Percentiles rank a stretch among this genome's conserved stretches.
These are phyloP conservation scores for Pyrenochaeta sp. DNA, from an alignment of 2,329 filamentous ascomycete genomes.

Conservation along the genomic window DNA sequence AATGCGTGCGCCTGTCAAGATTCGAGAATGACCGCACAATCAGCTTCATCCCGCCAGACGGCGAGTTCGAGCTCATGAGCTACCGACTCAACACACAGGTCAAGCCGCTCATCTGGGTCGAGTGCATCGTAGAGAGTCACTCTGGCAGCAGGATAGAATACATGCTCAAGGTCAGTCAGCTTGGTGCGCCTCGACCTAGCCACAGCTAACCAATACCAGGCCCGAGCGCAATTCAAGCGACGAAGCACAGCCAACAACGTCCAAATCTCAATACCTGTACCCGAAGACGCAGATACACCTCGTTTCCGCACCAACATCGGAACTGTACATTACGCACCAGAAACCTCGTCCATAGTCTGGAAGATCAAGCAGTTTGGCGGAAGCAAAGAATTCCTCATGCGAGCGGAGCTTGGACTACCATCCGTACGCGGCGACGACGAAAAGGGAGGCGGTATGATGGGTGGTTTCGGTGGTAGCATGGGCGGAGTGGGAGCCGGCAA, in stretches of 20 bases:
- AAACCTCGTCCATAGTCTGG: constrained; percentile 98
- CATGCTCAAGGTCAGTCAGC: constrained; percentile 80
- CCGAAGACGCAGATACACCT: constrained; percentile 94
- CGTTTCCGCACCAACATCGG: constrained; percentile 98
- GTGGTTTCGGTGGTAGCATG: constrained; percentile 96
- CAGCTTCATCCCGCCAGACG: constrained; percentile 97
- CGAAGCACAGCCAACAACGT: constrained; percentile 98
- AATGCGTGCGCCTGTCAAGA: constrained; percentile 91
- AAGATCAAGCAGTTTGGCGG: constrained; percentile 99
- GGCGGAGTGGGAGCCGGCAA: constrained; percentile 82
- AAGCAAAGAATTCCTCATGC: constrained; percentile 98
- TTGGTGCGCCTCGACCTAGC: neutral
- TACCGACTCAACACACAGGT: constrained; percentile 98
- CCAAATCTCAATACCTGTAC: constrained; percentile 95
- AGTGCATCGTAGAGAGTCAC: constrained; percentile 96
- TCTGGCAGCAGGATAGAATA: constrained; percentile 96
- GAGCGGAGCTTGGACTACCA: constrained; percentile 91
- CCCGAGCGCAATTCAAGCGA: constrained; percentile 96
- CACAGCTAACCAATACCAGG: constrained; percentile 53
- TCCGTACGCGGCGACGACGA: constrained; percentile 96
- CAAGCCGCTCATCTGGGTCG: constrained; percentile 98
- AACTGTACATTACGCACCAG: constrained; percentile 94
- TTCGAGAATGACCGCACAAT: constrained; percentile 99
- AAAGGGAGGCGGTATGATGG: constrained; percentile 95
- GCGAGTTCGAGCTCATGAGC: constrained; percentile 99